Conservation (phyloP, 2,329 filamentous ascomycete genomes). For the Cladophialophora carrionii region DNA sequence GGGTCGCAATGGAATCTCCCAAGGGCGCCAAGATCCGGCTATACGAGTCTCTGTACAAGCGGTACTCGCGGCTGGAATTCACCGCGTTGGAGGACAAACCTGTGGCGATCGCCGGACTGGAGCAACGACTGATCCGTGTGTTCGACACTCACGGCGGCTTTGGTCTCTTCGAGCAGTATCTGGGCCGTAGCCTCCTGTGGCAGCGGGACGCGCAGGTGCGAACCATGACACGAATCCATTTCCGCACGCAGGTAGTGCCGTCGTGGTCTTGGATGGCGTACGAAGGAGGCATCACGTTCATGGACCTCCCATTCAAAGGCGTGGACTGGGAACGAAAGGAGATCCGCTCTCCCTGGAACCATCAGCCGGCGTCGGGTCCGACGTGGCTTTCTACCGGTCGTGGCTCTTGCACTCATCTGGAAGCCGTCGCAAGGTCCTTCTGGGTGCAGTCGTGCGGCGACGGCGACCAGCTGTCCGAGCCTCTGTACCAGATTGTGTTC, state of each 20-base stretch:
- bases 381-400: neutral
- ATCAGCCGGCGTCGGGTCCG: neutral
- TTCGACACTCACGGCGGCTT: neutral
- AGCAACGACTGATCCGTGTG: neutral
- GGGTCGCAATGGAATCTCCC: neutral
- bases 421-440: neutral
- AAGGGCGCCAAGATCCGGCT: conserved; percentile 4
- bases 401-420: neutral
- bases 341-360: neutral
- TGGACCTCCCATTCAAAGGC: neutral
- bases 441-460: neutral
- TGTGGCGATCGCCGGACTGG: neutral
- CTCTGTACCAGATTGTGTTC: neutral
- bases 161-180: neutral
- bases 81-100: neutral
- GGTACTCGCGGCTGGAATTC: conserved; percentile 3
- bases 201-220: neutral
- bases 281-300: conserved; percentile 1
- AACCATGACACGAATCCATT: neutral
- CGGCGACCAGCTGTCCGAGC: too few species aligned
- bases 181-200: conserved; percentile 3
- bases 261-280: conserved; percentile 10
- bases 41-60: neutral
- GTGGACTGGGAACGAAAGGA: neutral
- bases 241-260: neutral